Conservation (phyloP, 2,329 filamentous ascomycete genomes). For the Lasiodiplodia citricola region DNA sequence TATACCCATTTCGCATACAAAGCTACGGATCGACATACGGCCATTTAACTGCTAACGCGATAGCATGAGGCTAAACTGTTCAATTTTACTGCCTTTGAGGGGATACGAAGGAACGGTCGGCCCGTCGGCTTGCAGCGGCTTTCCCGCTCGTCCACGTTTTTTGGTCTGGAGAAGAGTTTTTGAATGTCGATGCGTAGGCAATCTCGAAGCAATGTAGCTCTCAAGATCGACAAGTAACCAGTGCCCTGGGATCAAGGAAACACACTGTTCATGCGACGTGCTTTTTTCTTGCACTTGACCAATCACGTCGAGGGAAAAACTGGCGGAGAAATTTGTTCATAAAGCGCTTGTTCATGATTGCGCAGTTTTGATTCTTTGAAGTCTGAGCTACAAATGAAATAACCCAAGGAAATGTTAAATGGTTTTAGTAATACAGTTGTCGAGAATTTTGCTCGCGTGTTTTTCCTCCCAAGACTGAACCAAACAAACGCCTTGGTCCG, state of each 20-base stretch:
- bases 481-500: slow-evolving; percentile 1
- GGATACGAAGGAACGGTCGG: not conserved
- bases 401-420: not conserved
- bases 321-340: not conserved
- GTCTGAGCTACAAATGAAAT: not conserved
- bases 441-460: slow-evolving; percentile 10
- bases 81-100: not conserved
- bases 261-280: no score
- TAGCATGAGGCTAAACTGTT: not conserved
- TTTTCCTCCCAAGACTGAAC: not conserved
- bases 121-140: not conserved
- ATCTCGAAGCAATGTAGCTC: not conserved
- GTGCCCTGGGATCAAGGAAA: not conserved
- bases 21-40: not conserved
- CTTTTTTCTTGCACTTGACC: not conserved
- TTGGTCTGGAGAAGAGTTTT: not conserved
- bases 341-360: not conserved
- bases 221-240: not conserved
- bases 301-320: not conserved
- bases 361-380: not conserved
- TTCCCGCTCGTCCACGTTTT: not conserved
- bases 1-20: not conserved
- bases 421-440: slow-evolving; percentile 12
- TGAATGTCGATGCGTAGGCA: not conserved
- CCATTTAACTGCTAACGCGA: not conserved